Base-by-base conservation (phyloP, 176 grass and related monocot species). In the Panicum miliaceum region DNA sequence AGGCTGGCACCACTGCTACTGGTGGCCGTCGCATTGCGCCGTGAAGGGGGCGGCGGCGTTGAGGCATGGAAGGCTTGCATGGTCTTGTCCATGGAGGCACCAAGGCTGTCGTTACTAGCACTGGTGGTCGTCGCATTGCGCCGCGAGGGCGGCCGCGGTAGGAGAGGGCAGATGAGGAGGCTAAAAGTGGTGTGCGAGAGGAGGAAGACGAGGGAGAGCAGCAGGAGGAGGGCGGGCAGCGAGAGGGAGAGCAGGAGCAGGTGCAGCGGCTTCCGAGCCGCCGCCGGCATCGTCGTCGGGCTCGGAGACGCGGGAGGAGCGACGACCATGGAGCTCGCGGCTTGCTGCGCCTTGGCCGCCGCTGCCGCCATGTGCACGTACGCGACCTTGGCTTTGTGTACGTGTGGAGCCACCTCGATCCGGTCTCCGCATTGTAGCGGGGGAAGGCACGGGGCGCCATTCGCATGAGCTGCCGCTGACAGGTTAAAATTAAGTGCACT, bases 161-260 rank as follows among this genome's bases (percentile, higher is more conserved):
- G 88, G 72, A 77, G 64, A 47, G 84, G 88, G 36, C 84, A 86
- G 45, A 86, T 61, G 64, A 90, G 79, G 73, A 90, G 37, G 73
- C 73, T 86, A 18, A 90, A 90, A 2, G 88, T 86, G 88, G 88
- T 90, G 79, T 90, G 73, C 37, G 79, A 86, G 47, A 90, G 46
- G 65, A 90, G 27, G 73, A 86, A 86, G 73, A 90, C 54, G 22
- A 86, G 2, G 78, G 73, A 77, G 83, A 90, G 38, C 16, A 82
- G 10, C 0, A 86, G 46, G 4, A 90, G 65, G 25, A 90, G 73
- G 27, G 82, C 48, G 3, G 84, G 79, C 8, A 86, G 74, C 47
- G 77, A 85, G 52, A 85, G 43, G 71, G 84, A 83, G 66, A 82
- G 51, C 37, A 90, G 47, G 27, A 90, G 87, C n/a, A 84, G 32